A percentile compares a stretch with the other conserved stretches of the same genome.
phyloP scores from a whole-genome alignment of 2,329 filamentous ascomycete species.

The Xylariaceae sp. region DNA sequence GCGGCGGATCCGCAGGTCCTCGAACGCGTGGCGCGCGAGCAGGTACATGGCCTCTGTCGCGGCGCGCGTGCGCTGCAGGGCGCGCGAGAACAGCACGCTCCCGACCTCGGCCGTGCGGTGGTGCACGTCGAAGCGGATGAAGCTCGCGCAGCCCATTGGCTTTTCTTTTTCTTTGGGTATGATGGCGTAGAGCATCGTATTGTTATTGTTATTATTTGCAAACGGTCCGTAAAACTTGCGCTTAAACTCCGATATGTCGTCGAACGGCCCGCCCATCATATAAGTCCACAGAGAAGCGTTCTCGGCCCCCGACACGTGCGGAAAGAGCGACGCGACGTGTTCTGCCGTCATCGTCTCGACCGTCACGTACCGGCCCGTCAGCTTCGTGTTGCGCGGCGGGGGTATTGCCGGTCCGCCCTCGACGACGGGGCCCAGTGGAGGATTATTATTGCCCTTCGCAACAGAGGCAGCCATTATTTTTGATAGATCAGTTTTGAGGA shows the following conservation, averaged over 20 bases:
- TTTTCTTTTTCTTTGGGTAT: slow-evolving; percentile 15
- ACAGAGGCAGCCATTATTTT: too few relatives aligned
- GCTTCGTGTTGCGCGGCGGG: slow-evolving; percentile 17
- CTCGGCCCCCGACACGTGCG: slow-evolving; percentile 20
- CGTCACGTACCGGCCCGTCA: slow-evolving; percentile 21
- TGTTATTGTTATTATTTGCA: slow-evolving; percentile 15
- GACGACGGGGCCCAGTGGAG: slow-evolving; percentile 18
- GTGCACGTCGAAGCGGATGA: slow-evolving; percentile 40
- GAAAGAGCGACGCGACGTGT: slow-evolving; percentile 21
- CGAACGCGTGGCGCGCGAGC: slow-evolving; percentile 48
- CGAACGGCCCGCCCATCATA: slow-evolving; percentile 23
- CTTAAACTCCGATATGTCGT: slow-evolving; percentile 15
- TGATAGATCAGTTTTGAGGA: too few relatives aligned
- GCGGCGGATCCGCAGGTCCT: slow-evolving; percentile 47
- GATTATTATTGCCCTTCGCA: too few relatives aligned
- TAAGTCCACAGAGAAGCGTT: slow-evolving; percentile 26
- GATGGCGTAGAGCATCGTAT: slow-evolving; percentile 25
- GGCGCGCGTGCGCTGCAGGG: slow-evolving; percentile 46
- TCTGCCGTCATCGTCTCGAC: slow-evolving; percentile 16
- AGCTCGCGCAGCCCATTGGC: slow-evolving; percentile 23
- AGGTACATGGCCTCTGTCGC: slow-evolving; percentile 56
- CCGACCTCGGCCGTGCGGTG: slow-evolving; percentile 55
- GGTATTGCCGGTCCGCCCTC: slow-evolving; percentile 10
- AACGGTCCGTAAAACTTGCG: slow-evolving; percentile 17
- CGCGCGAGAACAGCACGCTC: slow-evolving; percentile 44